Base-by-base conservation (phyloP, 805 yeast species). In the Wickerhamomyces alni region DNA sequence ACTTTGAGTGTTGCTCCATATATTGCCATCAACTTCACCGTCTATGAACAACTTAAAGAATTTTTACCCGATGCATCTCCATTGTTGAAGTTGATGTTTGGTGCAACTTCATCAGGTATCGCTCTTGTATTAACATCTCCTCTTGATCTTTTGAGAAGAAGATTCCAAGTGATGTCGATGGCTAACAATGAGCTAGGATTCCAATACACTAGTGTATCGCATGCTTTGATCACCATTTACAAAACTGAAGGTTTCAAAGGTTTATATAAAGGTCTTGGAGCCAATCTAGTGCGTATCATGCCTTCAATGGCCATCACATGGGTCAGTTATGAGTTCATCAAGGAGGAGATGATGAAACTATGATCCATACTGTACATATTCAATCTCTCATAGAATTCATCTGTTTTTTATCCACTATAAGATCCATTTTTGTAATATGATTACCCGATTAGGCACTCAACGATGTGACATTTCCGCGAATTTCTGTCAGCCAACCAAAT, bases 261-360 rank as follows among this genome's bases (percentile, higher is more conserved):
- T 1, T 74, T 83, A 29, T 83, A 81, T 63, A 81, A 76, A 52
- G 91, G 91, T 0, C 67, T 82, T 58, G 70, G 79, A 3, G 93
- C 95, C 2, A 87, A 87, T 55, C 68, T 87, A 58, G 81, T 85
- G 69, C 91, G 89, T 58, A 93, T 91, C 4, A 84, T 87, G 35
- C 97, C 98, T 0, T 80, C 93, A 12, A 91, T 93, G 89, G 98
- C 98, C 4, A 87, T 89, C 15, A 87, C 91, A 44, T 91, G 97
- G 96, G 68, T 88, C 50, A 78, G 85, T 45, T 82, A 78, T 59
- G 98, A 94, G 48, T 62, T 81, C 25, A 68, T 86, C 37, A 77
- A 80, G 50, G 84, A 76, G 17, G 39, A 46, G 17, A 35, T 63
- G 41, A 42, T 51, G 34, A 40, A 25, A 3, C 19, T 48, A 30